Percentiles rank a stretch among this genome's conserved stretches.
Evolutionary conservation across 371 early-diverging fungal species (phyloP).

Genomic region (Mortierella sp.): DNA sequence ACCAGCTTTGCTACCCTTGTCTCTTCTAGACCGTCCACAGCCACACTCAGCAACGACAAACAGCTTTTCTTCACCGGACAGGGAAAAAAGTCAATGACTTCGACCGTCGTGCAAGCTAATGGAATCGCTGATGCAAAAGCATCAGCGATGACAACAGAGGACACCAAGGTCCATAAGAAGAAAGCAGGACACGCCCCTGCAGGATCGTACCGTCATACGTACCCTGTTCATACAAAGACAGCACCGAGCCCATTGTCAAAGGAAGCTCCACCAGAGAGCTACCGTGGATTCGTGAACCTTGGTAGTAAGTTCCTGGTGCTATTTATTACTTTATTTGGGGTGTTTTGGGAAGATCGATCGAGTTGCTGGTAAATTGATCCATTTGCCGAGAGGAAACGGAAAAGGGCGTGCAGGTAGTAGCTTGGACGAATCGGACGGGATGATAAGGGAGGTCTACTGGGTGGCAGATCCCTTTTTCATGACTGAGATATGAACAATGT

Average conservation of each 20-base stretch:
- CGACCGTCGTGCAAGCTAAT: too few species aligned
- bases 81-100: too few species aligned
- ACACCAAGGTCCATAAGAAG: constrained; percentile 23
- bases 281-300: constrained; percentile 74
- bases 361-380: background rate
- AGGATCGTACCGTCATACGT: constrained; percentile 62
- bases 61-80: too few species aligned
- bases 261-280: constrained; percentile 82
- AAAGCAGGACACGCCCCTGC: background rate
- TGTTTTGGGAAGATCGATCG: background rate
- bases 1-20: too few species aligned
- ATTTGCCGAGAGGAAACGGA: too few species aligned
- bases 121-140: background rate
- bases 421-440: too few species aligned
- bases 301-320: constrained; percentile 61
- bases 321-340: background rate
- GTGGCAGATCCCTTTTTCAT: too few species aligned
- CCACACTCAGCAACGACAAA: too few species aligned
- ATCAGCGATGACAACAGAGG: constrained; percentile 9
- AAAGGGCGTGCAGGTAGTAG: too few species aligned
- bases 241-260: constrained; percentile 75
- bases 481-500: too few species aligned
- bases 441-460: background rate
- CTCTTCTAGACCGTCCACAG: too few species aligned
- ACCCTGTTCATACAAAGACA: constrained; percentile 69